Base-by-base conservation (phyloP, 2,329 filamentous ascomycete species). In the Beauveria medogensis region DNA sequence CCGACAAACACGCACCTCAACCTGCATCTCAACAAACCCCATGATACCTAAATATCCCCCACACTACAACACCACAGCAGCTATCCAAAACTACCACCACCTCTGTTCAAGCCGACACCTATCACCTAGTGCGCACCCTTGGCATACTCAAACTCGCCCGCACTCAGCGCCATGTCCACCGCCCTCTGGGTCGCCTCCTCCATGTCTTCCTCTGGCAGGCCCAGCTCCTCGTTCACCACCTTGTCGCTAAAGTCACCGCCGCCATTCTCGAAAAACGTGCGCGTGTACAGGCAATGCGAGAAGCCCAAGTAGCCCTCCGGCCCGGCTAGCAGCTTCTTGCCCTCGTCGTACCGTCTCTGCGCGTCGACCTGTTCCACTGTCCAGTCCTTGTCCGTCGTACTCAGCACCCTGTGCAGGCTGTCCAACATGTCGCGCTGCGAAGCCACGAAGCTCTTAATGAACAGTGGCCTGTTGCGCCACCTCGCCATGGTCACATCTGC, bases 371-470 rank as follows among this genome's bases (percentile, higher is more conserved):
- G 70, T 1, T 68, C 74, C 60, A 90, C 78, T 2, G 68, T 77
- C 87, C 87, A 90, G 66, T 89, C 86, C 0, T 70, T 72, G 44
- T 86, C 81, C 1, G 73, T 80, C 0, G 80, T 83, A 0, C 79
- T 79, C 0, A 82, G 81, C 4, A 85, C 85, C 0, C 81, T 79
- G 66, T 85, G 77, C 14, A 86, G 71, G n/a, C 79, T 80, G 44
- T 81, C 79, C 59, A 90, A 77, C 75, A 90, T 89, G 10, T 90
- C 86, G 12, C 78, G 77, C 70, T 90, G 87, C 62, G 72, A 83
- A 63, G 85, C 65, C 12, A 73, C 69, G 72, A 88, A 89, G 63
- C 81, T 85, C 8, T 75, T 77, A 12, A 86, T 65, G 65, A 78
- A 82, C 2, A 87, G 67, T 0, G 67, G 64, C 55, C 77, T 76